Conservation (phyloP, 352 stramenopile species). For the Globisporangium recalcitrans region DNA sequence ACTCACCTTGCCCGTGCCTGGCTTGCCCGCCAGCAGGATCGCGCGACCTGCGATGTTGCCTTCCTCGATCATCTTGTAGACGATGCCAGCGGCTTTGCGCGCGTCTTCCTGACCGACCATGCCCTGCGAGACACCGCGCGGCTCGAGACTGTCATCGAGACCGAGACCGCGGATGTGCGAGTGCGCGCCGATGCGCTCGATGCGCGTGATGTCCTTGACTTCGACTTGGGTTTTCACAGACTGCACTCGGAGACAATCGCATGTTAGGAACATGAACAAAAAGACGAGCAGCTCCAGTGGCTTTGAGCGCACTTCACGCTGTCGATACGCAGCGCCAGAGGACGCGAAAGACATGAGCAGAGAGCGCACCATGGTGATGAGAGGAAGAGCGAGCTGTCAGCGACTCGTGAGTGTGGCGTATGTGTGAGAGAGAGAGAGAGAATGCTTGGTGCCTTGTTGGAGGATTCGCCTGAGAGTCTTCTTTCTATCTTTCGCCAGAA, state of each 20-base stretch:
- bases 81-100: slow-evolving; percentile 92
- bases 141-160: slow-evolving; percentile 96
- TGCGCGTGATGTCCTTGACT: slow-evolving; percentile 96
- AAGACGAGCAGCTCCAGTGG: neutral
- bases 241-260: slow-evolving; percentile 16
- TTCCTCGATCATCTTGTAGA: slow-evolving; percentile 98
- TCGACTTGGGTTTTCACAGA: slow-evolving; percentile 84
- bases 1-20: slow-evolving; percentile 90
- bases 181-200: slow-evolving; percentile 98
- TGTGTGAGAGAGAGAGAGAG: neutral
- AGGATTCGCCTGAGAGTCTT: slow-evolving; percentile 9
- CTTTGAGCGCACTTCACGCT: neutral
- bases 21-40: slow-evolving; percentile 95
- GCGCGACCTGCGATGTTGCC: slow-evolving; percentile 96
- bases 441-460: neutral
- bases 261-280: neutral
- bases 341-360: neutral
- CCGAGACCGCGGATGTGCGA: slow-evolving; percentile 98
- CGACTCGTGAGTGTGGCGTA: neutral
- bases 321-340: neutral
- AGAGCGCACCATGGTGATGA: neutral
- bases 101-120: slow-evolving; percentile 96
- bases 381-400: neutral
- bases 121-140: slow-evolving; percentile 89
- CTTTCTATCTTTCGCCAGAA: slow-evolving; percentile 9